Base-by-base conservation (phyloP, 1,139 yeast species). In the Yarrowia galli region DNA sequence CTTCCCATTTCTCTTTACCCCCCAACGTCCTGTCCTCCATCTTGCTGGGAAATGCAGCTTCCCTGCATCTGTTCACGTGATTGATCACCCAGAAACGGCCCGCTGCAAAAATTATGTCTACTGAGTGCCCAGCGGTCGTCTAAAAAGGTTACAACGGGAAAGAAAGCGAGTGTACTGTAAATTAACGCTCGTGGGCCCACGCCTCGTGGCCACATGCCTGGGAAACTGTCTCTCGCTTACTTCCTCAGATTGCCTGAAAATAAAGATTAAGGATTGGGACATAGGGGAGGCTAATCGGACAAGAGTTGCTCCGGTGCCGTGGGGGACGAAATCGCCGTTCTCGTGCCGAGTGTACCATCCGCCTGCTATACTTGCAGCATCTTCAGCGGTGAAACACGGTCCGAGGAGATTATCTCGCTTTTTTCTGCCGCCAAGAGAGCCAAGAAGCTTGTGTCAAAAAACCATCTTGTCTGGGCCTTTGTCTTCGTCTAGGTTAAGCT, bases 391-490 rank as follows among this genome's bases (percentile, higher is more conserved):
- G 45, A 54, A 32, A 54, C 60, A 36, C 25, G 60, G 18, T 20
- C n/a, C 23, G 63, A 18, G 18, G 20, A 12, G 56, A 53, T 53
- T 12, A 53, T 40, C 46, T 56, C 48, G 63, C 48, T 56, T 40
- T 54, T 54, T 42, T 15, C 64, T 58, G 64, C 46, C 40, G 64
- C 64, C 64, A 58, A 58, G 64, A 58, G 49, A 58, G 64, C 64
- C 64, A 58, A 58, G 64, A 58, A 58, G 49, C 64, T 58, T 58
- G 64, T 43, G 40, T 32, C 51, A 32, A 22, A 42, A 40, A 56
- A 25, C n/a, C 51, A 43, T 3, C 18, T 28, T 43, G 28, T 16
- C 13, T 20, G n/a, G 22, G 15, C 42, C 64, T 32, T 58, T 58
- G 64, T 58, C 42, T 40, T 18, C 40, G 43, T 43, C 46, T 18